Base-by-base conservation (phyloP, 2,329 filamentous ascomycete genomes). In the Trichoderma oligosporum region DNA sequence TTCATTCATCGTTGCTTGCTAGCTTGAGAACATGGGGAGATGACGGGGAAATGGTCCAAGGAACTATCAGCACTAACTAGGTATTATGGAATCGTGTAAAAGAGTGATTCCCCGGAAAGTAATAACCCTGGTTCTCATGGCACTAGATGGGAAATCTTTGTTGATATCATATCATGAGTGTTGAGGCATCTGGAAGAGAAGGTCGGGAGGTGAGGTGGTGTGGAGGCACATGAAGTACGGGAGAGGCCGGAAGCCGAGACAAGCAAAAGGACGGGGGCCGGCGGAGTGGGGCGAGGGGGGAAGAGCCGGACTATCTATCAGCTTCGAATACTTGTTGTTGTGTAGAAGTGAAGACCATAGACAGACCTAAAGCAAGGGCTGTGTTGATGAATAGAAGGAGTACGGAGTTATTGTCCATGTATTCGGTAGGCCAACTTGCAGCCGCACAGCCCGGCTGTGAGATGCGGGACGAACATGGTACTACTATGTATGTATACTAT, bases 221-320 rank as follows among this genome's bases (percentile, higher is more conserved):
- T 42, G 36, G 38, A 33, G 22, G 51, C 6, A 42, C 8, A 22
- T 25, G 27, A 44, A 20, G 35, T 25, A 41, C 53, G 54, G 45
- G 45, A 16, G 29, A 48, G 45, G 54, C 54, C 45, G 54, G 54
- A 42, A 57, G 54, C 54, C 54, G 54, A 49, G 45, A 57, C 45
- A 35, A 27, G 39, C 31, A 54, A 42, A 49, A 45, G 22, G 45
- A 44, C 45, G 54, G 54, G 35, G 54, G 20, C 54, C 54, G 42
- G 54, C n/a, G n/a, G 20, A 29, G 45, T 57, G 45, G 48, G 36
- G 22, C 33, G 22, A 22, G n/a, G 27, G 44, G 36, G 22, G 22
- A n/a, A 22, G n/a, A 20, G 44, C 45, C 45, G 54, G 44, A 8
- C 20, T 22, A 11, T 22, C 18, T 8, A 42, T 20, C 18, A 49